Evolutionary conservation across 2,329 filamentous ascomycete species (phyloP), one percentile per base, ranked within the genome.

Genomic region (Pestalotiopsis sp.): DNA sequence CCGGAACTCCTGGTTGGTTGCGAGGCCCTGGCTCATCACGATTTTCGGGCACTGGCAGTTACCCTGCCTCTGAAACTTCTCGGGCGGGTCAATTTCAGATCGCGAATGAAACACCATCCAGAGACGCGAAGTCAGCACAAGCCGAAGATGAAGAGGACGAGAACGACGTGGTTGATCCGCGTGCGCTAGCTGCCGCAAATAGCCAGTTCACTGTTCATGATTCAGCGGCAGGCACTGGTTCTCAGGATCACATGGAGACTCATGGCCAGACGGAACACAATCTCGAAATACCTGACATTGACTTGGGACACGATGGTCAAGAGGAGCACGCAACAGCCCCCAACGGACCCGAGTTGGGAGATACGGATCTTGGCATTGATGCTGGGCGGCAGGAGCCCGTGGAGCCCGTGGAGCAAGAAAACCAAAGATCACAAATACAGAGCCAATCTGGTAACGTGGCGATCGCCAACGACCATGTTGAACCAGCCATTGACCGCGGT

Each of bases 81-180:
- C 4, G 17, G 9, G 3, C 20, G 7, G 45, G 6, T n/a, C 45
- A 52, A 11, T 9, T 20, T 9, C 45, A 20, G 9, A 11, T 20
- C 20, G 45, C 17, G n/a, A 20, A 52, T 52, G n/a, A 52, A 23
- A n/a, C 9, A 9, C 20, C 45, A 20, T n/a, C 45, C 14, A 52
- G 17, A 52, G 45, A 52, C 20, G 45, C 17, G 20, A 17, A 52
- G 17, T n/a, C 17, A 9, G n/a, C 11, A 20, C 45, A 52, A n/a
- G 73, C 71, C 39, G 67, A 75, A n/a, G 66, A 69, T 49, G 73
- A 72, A 36, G 67, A 75, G 17, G 66, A 69, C 49, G 70, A 75
- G 14, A 7, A 41, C 36, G n/a, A 65, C 9, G 23, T 13, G 31
- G 49, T 66, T 14, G 63, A 56, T 57, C 45, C 49, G n/a, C 23